Percentiles rank a stretch among this genome's conserved stretches.
Evolutionary conservation across 2,329 filamentous ascomycete species (phyloP).

Genomic region (Cephalotrichum gorgonifer): DNA sequence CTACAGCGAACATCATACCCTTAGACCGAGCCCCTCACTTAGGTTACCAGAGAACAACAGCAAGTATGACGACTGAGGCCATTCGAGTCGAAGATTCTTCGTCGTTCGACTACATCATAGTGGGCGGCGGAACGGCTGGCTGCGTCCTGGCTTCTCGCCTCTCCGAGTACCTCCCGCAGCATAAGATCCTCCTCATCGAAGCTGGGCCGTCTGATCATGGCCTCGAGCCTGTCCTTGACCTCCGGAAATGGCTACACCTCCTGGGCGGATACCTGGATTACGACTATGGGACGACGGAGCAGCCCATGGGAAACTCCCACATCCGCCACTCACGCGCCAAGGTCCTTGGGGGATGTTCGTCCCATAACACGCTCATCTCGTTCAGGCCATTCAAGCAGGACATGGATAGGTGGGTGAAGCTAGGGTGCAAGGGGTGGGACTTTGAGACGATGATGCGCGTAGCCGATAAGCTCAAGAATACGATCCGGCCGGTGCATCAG

Average conservation of each 20-base stretch:
- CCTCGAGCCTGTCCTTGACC: conserved; percentile 75
- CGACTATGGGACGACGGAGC: conserved; percentile 81
- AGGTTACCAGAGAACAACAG: too few relatives aligned
- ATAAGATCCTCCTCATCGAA: conserved; percentile 74
- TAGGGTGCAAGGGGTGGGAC: conserved; percentile 77
- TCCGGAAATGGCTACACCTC: conserved; percentile 78
- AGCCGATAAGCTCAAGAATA: conserved; percentile 77
- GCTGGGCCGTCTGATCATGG: conserved; percentile 82
- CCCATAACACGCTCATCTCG: conserved; percentile 88
- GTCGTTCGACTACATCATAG: conserved; percentile 74
- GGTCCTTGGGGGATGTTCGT: conserved; percentile 85
- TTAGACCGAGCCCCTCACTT: too few relatives aligned
- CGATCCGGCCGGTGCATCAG: conserved; percentile 35
- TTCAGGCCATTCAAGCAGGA: conserved; percentile 89
- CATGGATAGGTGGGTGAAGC: conserved; percentile 69
- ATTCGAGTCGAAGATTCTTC: too few relatives aligned
- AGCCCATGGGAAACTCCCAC: conserved; percentile 84
- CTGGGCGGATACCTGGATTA: conserved; percentile 85
- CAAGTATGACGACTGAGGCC: too few relatives aligned
- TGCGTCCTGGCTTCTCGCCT: conserved; percentile 75
- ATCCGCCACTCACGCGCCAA: conserved; percentile 90
- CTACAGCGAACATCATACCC: too few relatives aligned
- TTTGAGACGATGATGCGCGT: conserved; percentile 77
- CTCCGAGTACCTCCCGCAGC: conserved; percentile 73
- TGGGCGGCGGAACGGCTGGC: conserved; percentile 77